Percentiles rank a stretch among this genome's conserved stretches.
These are phyloP conservation scores for Cladophialophora psammophila DNA, from an alignment of 2,329 filamentous ascomycete genomes.

Conservation along the genomic window DNA sequence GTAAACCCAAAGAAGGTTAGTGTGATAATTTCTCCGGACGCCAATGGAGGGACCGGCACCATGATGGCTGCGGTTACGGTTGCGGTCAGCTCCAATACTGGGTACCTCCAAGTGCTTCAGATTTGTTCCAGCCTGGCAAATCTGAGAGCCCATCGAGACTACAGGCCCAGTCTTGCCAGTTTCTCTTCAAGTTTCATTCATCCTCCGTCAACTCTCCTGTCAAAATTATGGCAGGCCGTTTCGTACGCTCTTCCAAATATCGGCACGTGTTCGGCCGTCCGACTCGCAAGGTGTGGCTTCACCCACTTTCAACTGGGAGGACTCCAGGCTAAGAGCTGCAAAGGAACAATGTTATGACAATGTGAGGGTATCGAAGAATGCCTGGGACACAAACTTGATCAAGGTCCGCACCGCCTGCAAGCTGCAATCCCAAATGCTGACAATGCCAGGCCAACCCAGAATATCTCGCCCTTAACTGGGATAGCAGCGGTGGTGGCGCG, in stretches of 20 bases:
- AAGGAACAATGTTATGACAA: conserved; percentile 98
- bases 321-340: conserved; percentile 32
- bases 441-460: conserved; percentile 81
- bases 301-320: conserved; percentile 11
- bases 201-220: neutral
- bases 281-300: conserved; percentile 73
- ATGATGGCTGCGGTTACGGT: neutral
- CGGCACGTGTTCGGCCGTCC: conserved; percentile 96
- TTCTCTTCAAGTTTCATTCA: neutral
- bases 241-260: conserved; percentile 77
- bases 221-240: conserved; percentile 69
- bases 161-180: neutral
- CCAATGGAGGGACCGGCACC: conserved; percentile 5
- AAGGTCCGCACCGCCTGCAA: conserved; percentile 69
- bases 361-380: conserved; percentile 94
- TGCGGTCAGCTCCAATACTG: conserved; percentile 6
- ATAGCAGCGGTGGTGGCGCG: conserved; percentile 91
- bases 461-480: conserved; percentile 98
- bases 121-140: conserved; percentile 7
- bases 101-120: conserved; percentile 10
- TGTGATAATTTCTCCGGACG: neutral
- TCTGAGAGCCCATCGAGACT: conserved; percentile 1
- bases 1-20: neutral
- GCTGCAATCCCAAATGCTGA: conserved; percentile 40
- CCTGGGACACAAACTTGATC: conserved; percentile 98